phyloP scores from a whole-genome alignment of 139 green algal genomes.

The Diplosphaera chodatii region DNA sequence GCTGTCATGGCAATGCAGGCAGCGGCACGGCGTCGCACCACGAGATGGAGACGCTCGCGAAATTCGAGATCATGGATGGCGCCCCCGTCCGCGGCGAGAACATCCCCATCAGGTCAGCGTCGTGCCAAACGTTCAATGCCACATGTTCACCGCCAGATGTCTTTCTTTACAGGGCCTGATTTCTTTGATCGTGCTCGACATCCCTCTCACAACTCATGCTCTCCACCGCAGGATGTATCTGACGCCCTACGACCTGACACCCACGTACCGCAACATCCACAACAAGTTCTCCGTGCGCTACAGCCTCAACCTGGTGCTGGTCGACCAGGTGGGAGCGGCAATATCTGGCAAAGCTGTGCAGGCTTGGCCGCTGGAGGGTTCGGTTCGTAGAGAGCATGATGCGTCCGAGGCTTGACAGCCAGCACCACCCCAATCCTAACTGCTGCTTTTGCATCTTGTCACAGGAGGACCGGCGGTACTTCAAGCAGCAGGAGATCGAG shows the following conservation, averaged over 20 bases:
- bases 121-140: neutral
- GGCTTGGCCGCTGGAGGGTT: too few species aligned
- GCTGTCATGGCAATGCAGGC: too few species aligned
- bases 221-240: slow-evolving; percentile 94
- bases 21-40: slow-evolving; percentile 61
- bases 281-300: slow-evolving; percentile 97
- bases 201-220: too few species aligned
- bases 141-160: too few species aligned
- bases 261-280: slow-evolving; percentile 90
- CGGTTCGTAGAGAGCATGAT: too few species aligned
- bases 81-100: slow-evolving; percentile 86
- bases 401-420: too few species aligned
- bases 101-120: slow-evolving; percentile 73
- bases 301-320: slow-evolving; percentile 97
- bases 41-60: slow-evolving; percentile 94
- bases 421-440: neutral
- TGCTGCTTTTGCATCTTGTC: neutral
- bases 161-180: too few species aligned
- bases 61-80: slow-evolving; percentile 99
- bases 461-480: slow-evolving; percentile 90
- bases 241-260: slow-evolving; percentile 89
- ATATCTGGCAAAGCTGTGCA: neutral
- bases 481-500: slow-evolving; percentile 90
- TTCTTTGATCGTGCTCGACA: too few species aligned
- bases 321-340: slow-evolving; percentile 81